A percentile compares a stretch with the other conserved stretches of the same genome.
phyloP scores from a whole-genome alignment of 2,329 filamentous ascomycete genomes.

The Pyrenochaeta sp. region DNA sequence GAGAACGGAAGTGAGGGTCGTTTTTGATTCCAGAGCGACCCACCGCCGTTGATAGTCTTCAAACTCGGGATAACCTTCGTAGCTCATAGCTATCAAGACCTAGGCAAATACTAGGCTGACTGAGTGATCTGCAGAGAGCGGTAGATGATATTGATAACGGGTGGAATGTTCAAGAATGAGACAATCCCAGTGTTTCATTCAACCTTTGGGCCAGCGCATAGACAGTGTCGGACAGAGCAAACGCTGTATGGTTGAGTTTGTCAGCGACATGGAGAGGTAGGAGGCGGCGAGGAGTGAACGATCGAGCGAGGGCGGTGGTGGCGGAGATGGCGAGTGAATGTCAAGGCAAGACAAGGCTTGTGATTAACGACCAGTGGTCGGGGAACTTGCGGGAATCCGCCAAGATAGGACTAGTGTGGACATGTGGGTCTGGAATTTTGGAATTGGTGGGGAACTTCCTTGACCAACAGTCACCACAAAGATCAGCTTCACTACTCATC shows the following conservation, averaged over 20 bases:
- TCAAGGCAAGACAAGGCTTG: conserved; percentile 14
- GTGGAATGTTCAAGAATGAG: conserved; percentile 17
- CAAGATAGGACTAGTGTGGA: conserved; percentile 11
- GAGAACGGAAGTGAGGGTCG: conserved; percentile 24
- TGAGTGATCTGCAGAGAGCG: not conserved
- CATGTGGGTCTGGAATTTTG: conserved; percentile 23
- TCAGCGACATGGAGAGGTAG: conserved; percentile 49
- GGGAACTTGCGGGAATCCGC: conserved; percentile 23
- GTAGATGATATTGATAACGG: not conserved
- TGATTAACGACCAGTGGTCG: conserved; percentile 13
- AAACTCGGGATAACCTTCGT: conserved; percentile 25
- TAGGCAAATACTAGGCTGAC: not conserved
- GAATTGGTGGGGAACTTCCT: conserved; percentile 23
- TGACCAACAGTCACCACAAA: conserved; percentile 1
- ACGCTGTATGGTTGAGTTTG: conserved; percentile 32
- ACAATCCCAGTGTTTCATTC: conserved; percentile 20
- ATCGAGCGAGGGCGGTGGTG: conserved; percentile 20
- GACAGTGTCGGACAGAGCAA: conserved; percentile 36
- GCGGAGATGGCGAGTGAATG: conserved; percentile 21
- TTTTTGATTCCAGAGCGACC: conserved; percentile 18
- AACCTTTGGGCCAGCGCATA: conserved; percentile 47
- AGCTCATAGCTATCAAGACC: conserved; percentile 30
- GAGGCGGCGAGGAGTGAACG: conserved; percentile 10
- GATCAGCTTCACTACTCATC: not conserved
- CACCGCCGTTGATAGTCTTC: conserved; percentile 26